phyloP scores from a whole-genome alignment of 2,329 filamentous ascomycete genomes.

The Didymella pinodella region DNA sequence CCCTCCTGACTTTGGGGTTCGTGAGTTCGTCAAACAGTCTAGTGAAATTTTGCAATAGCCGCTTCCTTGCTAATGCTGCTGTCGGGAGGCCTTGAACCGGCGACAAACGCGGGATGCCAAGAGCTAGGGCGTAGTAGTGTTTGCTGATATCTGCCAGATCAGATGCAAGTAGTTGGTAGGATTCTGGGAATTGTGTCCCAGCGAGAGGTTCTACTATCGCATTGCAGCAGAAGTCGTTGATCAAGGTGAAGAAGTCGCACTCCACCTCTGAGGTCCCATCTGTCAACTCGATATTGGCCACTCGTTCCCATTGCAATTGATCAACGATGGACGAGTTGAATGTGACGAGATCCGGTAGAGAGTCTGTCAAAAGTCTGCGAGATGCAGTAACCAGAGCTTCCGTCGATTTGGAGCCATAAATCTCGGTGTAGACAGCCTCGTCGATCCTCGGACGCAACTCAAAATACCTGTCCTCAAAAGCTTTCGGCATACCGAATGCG shows the following conservation, averaged over 20 bases:
- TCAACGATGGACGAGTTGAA: conserved; percentile 68
- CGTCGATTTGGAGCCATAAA: conserved; percentile 60
- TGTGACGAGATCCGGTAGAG: conserved; percentile 65
- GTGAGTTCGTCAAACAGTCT: conserved; percentile 40
- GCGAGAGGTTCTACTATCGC: conserved; percentile 58
- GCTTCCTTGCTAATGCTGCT: conserved; percentile 46
- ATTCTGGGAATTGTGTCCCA: conserved; percentile 62
- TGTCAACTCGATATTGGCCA: conserved; percentile 55
- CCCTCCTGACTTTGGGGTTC: conserved; percentile 38
- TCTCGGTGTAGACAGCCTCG: conserved; percentile 49
- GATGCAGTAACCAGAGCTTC: conserved; percentile 48
- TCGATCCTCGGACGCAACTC: conserved; percentile 41
- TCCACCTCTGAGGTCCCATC: conserved; percentile 59
- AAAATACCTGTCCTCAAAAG: conserved; percentile 30
- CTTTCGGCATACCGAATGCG: conserved; percentile 39
- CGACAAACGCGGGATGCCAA: conserved; percentile 64
- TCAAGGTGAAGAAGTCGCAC: conserved; percentile 53
- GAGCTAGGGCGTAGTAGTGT: conserved; percentile 62
- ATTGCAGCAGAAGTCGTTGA: conserved; percentile 65
- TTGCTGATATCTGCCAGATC: conserved; percentile 65
- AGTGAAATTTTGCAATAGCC: conserved; percentile 39
- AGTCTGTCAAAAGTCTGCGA: conserved; percentile 43
- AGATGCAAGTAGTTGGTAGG: conserved; percentile 52
- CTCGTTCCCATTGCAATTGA: conserved; percentile 68
- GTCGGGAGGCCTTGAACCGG: conserved; percentile 58